Conservation (phyloP, 768 basidiomycete genomes). For the Arthromyces matolae region DNA sequence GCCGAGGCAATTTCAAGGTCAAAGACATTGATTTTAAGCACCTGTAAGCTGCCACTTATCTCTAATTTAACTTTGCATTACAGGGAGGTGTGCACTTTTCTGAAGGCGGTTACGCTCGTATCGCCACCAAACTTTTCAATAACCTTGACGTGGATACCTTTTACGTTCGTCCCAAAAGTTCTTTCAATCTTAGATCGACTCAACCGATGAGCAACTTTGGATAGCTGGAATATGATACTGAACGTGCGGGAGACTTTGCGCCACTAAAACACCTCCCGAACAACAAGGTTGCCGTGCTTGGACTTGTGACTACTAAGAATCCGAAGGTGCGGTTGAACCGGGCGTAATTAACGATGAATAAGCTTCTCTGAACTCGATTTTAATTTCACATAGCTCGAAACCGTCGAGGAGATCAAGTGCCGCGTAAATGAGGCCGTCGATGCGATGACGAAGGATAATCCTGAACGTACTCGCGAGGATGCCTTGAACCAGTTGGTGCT, state of each 20-base stretch:
- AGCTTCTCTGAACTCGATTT: neutral
- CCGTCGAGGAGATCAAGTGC: constrained; percentile 42
- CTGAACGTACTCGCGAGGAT: constrained; percentile 40
- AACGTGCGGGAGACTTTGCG: constrained; percentile 55
- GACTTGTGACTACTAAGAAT: constrained; percentile 47
- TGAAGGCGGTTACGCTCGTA: constrained; percentile 57
- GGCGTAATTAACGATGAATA: neutral
- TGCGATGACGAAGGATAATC: constrained; percentile 40
- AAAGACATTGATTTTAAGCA: neutral
- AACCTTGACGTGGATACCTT: constrained; percentile 55
- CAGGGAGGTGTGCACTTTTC: constrained; percentile 49
- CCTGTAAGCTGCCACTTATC: constrained; percentile 12
- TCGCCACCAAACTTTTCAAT: constrained; percentile 53
- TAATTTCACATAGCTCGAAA: constrained; percentile 55
- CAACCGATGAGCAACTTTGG: constrained; percentile 12
- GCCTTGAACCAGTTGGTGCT: constrained; percentile 49
- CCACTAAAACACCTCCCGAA: constrained; percentile 52
- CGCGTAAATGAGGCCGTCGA: constrained; percentile 54
- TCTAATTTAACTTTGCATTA: neutral
- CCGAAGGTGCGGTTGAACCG: constrained; percentile 30
- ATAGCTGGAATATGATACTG: constrained; percentile 65
- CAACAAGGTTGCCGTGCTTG: constrained; percentile 44
- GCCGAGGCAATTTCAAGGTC: constrained; percentile 53
- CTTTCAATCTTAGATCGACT: neutral
- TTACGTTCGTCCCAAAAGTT: constrained; percentile 36